Percentiles rank a stretch among this genome's conserved stretches.
Conservation (phyloP, 1,139 yeast genomes). For the Candida albicans region DNA sequence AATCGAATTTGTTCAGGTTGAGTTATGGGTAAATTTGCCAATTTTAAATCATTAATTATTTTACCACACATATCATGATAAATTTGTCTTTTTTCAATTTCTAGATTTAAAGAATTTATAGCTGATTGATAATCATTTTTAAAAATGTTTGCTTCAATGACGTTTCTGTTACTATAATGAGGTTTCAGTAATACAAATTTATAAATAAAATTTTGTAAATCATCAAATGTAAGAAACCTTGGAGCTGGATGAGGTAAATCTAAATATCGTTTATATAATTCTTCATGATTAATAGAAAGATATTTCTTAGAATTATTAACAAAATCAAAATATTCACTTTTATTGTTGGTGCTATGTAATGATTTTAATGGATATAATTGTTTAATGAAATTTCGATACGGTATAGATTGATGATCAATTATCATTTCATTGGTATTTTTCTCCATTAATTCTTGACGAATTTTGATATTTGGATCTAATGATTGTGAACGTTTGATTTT, state of each 20-base stretch:
- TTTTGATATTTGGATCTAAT: slow-evolving; percentile 1
- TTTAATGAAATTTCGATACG: slow-evolving; percentile 26
- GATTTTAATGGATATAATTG: slow-evolving; percentile 34
- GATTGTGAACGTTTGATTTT: slow-evolving; percentile 2
- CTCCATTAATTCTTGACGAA: slow-evolving; percentile 4
- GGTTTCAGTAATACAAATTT: slow-evolving; percentile 20
- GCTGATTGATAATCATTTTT: background rate
- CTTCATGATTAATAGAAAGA: slow-evolving; percentile 24
- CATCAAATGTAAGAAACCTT: slow-evolving; percentile 28
- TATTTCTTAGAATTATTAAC: slow-evolving; percentile 17
- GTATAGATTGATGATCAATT: slow-evolving; percentile 1
- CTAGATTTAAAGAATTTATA: slow-evolving; percentile 1
- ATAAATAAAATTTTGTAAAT: slow-evolving; percentile 39
- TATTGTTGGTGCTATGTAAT: slow-evolving; percentile 1
- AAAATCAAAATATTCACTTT: slow-evolving; percentile 10
- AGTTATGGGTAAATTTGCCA: slow-evolving; percentile 28
- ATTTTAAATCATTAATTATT: slow-evolving; percentile 29
- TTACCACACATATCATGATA: slow-evolving; percentile 23
- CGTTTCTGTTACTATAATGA: slow-evolving; percentile 6
- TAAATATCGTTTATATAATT: slow-evolving; percentile 33
- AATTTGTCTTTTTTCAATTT: slow-evolving; percentile 15
- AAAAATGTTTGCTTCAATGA: slow-evolving; percentile 5
- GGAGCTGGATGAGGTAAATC: slow-evolving; percentile 39
- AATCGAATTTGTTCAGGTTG: slow-evolving; percentile 30
- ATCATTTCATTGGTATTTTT: background rate